Evolutionary conservation across 1,284 basidiomycete species (phyloP).

Genomic region (Marasmius fiardii): DNA sequence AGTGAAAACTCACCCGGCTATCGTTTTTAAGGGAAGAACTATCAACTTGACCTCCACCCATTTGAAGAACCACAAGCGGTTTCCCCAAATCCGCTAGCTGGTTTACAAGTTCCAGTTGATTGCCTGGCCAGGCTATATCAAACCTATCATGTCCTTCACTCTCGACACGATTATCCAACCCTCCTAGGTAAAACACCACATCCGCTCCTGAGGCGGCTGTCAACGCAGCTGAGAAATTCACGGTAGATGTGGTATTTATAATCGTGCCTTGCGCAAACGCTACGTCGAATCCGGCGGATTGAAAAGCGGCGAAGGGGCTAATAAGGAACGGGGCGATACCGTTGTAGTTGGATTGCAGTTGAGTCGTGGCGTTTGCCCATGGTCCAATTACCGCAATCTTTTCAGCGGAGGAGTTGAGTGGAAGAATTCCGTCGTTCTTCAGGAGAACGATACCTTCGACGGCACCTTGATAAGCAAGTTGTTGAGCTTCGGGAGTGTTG

Average conservation of each 20-base stretch:
- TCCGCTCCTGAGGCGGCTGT: conserved; percentile 62
- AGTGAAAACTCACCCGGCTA: conserved; percentile 28
- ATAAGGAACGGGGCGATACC: conserved; percentile 54
- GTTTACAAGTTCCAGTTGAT: conserved; percentile 47
- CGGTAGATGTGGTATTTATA: conserved; percentile 31
- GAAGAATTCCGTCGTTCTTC: conserved; percentile 55
- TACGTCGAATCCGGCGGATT: conserved; percentile 42
- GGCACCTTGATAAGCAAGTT: conserved; percentile 48
- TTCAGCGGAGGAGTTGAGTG: conserved; percentile 37
- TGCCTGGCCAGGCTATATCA: conserved; percentile 52
- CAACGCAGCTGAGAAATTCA: conserved; percentile 55
- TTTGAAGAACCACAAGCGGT: conserved; percentile 50
- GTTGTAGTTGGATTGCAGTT: conserved; percentile 55
- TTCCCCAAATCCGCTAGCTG: conserved; percentile 44
- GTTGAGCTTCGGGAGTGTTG: conserved; percentile 42
- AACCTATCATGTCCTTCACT: conserved; percentile 47
- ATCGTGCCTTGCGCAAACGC: conserved; percentile 40
- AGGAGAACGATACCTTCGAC: conserved; percentile 51
- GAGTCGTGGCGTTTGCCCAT: conserved; percentile 49
- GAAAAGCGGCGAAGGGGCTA: conserved; percentile 47
- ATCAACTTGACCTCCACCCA: conserved; percentile 56
- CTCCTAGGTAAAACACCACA: conserved; percentile 56
- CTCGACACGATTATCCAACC: conserved; percentile 51
- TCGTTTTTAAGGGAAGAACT: conserved; percentile 41
- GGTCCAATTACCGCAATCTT: conserved; percentile 52